Base-by-base conservation (phyloP, 176 grass and related monocot species). In the Zea luxurians region DNA sequence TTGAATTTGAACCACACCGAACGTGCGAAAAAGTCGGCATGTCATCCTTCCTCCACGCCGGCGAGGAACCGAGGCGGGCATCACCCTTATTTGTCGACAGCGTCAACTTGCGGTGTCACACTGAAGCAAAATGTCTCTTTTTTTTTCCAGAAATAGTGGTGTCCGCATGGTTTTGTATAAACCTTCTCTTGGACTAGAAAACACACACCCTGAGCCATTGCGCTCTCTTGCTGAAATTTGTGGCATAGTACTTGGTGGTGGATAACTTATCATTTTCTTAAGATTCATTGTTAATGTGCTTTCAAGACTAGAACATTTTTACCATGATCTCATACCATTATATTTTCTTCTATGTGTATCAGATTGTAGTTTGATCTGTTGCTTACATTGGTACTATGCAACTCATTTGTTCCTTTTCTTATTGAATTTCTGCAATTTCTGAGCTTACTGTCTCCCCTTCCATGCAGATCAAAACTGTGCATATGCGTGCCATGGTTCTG, bases 381-480 rank as follows among this genome's bases (percentile, higher is more conserved):
- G 8, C 8, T 34, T 20, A 11, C 58, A 61, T 27, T 61, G 8
- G 9, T 27, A 60, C 9, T 34, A 27, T 18, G 58, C 8, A 16
- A 27, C 27, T 27, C 27, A 27, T n/a, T n/a, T n/a, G 27, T 27
- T 27, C 27, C 27, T 27, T 27, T 27, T 27, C 27, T 0, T 27
- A 3, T 52, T 74, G 58, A 78, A 58, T 43, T 57, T 73, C 10
- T 68, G 77, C 37, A 49, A 61, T 52, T 42, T 60, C 10, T 46
- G 35, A 53, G 13, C 27, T 54, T 61, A 69, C 45, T 12, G 2
- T 41, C 16, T 4, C 13, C 3, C 36, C 37, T 35, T 27, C 15
- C 18, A 6, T n/a, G 53, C 75, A 96, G 90, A 59, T 80, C 82
- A 58, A 88, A 81, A 68, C 7, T 90, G 50, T 87, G 80, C 58